A percentile compares a stretch with the other conserved stretches of the same genome.
phyloP scores from a whole-genome alignment of 768 basidiomycete genomes.

The Lactifluus pinguis region DNA sequence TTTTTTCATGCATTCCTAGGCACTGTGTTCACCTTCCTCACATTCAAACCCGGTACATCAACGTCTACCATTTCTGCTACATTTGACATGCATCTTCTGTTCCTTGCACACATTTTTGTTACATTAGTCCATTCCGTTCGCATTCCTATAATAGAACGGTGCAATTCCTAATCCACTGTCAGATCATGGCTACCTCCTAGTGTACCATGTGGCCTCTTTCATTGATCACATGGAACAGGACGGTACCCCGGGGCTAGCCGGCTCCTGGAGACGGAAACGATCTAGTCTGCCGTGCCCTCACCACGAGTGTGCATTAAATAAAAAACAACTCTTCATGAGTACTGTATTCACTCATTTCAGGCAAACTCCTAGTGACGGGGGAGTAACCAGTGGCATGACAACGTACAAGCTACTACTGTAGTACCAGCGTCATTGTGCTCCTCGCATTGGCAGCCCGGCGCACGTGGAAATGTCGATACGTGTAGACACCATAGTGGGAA shows the following conservation, averaged over 20 bases:
- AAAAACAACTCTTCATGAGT: too few species aligned
- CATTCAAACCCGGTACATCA: constrained; percentile 7
- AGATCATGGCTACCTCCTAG: background rate
- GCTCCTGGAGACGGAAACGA: background rate
- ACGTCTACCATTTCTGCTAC: constrained; percentile 17
- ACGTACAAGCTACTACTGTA: background rate
- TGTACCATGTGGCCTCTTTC: background rate
- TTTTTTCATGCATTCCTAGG: background rate
- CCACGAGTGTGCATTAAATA: background rate
- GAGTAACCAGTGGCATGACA: background rate
- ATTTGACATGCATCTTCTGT: constrained; percentile 19
- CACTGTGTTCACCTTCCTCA: constrained; percentile 1
- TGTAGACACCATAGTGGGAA: background rate
- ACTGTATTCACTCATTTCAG: background rate
- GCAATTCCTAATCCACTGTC: constrained; percentile 14
- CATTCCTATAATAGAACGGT: constrained; percentile 16
- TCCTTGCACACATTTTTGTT: constrained; percentile 18
- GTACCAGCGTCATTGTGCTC: background rate
- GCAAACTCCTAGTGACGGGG: background rate
- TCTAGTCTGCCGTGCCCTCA: background rate
- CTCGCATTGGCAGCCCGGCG: background rate
- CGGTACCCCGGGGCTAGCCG: background rate
- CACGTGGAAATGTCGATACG: background rate
- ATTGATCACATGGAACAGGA: background rate
- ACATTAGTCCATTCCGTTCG: constrained; percentile 16